Percentiles rank a stretch among this genome's conserved stretches.
Conservation (phyloP, 495 filamentous ascomycete genomes). For the Penicillium canariense region DNA sequence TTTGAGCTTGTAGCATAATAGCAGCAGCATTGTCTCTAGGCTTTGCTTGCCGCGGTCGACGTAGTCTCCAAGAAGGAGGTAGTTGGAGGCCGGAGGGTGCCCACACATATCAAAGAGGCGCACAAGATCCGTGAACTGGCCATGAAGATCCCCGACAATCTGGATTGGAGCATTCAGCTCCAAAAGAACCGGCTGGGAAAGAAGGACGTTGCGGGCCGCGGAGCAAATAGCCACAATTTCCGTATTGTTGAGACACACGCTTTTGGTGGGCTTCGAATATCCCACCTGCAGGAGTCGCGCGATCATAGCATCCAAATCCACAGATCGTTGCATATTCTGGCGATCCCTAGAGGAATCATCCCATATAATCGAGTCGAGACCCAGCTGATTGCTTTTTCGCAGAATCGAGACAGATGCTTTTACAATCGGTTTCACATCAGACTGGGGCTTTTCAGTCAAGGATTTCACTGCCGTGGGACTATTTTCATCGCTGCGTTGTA, state of each 20-base stretch:
- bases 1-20: conserved; percentile 5
- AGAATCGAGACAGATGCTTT: conserved; percentile 2
- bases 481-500: background rate
- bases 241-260: background rate
- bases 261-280: background rate
- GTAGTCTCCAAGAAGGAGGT: conserved; percentile 5
- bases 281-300: background rate
- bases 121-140: background rate
- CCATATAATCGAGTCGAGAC: conserved; percentile 14
- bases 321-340: conserved; percentile 3
- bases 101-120: conserved; percentile 2
- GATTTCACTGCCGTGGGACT: background rate
- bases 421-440: background rate
- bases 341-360: conserved; percentile 10
- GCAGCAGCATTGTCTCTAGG: background rate
- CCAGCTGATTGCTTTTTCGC: conserved; percentile 7
- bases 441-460: background rate
- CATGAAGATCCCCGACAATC: conserved; percentile 5
- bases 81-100: background rate
- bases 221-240: conserved; percentile 2
- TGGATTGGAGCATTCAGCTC: conserved; percentile 4
- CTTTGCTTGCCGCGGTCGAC: conserved; percentile 4
- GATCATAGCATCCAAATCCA: background rate
- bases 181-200: background rate
- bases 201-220: background rate